These are phyloP conservation scores for Candida xyloterini DNA, from an alignment of 805 yeast genomes.

Conservation along the genomic window DNA sequence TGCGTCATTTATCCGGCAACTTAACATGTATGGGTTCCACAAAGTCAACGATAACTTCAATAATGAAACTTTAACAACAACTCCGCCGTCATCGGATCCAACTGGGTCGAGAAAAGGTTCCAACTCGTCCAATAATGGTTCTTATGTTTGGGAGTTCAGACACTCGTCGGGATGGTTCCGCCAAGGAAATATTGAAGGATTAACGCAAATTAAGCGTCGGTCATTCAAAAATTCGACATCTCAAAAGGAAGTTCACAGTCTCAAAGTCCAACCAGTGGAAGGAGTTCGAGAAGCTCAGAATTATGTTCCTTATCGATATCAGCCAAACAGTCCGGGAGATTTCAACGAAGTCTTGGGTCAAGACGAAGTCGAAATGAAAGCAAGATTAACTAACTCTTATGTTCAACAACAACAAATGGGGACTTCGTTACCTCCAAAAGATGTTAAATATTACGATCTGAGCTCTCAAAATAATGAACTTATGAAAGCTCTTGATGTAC, in stretches of 20 bases:
- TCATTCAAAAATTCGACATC: conserved; percentile 38
- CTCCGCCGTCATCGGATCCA: conserved; percentile 9
- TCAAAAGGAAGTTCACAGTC: conserved; percentile 30
- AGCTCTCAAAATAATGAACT: conserved; percentile 34
- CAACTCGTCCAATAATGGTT: conserved; percentile 16
- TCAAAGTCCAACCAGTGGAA: conserved; percentile 21
- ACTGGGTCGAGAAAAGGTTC: conserved; percentile 24
- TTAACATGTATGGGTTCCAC: conserved; percentile 82
- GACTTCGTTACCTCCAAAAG: conserved; percentile 18
- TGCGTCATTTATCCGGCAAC: conserved; percentile 73
- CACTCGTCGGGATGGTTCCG: conserved; percentile 77
- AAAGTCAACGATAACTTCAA: conserved; percentile 56
- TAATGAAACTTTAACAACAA: conserved; percentile 12
- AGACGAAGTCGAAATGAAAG: conserved; percentile 26
- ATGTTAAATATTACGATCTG: conserved; percentile 4
- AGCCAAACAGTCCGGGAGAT: conserved; percentile 21
- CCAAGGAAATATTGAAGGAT: conserved; percentile 73
- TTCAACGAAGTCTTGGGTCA: conserved; percentile 18
- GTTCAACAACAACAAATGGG: conserved; percentile 19
- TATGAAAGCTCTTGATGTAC: conserved; percentile 40
- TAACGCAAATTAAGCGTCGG: conserved; percentile 76
- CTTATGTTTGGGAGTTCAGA: conserved; percentile 74
- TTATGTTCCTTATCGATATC: conserved; percentile 27
- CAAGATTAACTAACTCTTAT: conserved; percentile 22
- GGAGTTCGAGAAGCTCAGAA: conserved; percentile 20